phyloP scores from a whole-genome alignment of 2,329 filamentous ascomycete species.

The Phaeosphaeria sp. region DNA sequence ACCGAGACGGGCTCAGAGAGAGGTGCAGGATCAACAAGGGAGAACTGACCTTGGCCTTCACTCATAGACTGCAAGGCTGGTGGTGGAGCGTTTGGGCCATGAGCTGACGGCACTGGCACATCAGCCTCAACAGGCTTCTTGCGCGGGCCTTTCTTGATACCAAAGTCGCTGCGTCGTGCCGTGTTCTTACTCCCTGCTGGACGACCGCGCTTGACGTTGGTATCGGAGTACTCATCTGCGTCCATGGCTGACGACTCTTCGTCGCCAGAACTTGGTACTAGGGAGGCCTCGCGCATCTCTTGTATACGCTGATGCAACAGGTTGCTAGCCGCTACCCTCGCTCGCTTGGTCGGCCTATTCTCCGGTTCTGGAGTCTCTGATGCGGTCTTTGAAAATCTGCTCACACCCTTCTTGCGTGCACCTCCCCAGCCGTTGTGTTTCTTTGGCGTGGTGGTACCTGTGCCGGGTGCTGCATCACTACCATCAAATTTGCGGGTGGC shows the following conservation, averaged over 20 bases:
- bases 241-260: constrained; percentile 42
- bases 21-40: constrained; percentile 41
- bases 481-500: constrained; percentile 45
- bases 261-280: constrained; percentile 44
- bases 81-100: constrained; percentile 33
- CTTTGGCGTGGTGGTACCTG: constrained; percentile 40
- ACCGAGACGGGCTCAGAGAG: constrained; percentile 25
- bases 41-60: constrained; percentile 47
- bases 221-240: constrained; percentile 32
- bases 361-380: constrained; percentile 49
- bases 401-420: constrained; percentile 46
- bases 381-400: constrained; percentile 34
- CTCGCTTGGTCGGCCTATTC: constrained; percentile 37
- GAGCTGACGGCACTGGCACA: constrained; percentile 26
- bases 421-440: constrained; percentile 48
- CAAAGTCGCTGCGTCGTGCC: constrained; percentile 54
- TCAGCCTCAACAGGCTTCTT: constrained; percentile 40
- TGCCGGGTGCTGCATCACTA: constrained; percentile 33
- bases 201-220: constrained; percentile 40
- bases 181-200: constrained; percentile 57
- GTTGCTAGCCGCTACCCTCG: constrained; percentile 31
- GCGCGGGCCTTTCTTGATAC: constrained; percentile 58
- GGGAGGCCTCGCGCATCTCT: constrained; percentile 54
- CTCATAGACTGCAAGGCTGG: constrained; percentile 44
- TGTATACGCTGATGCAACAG: constrained; percentile 53